Percentiles rank a stretch among this genome's conserved stretches.
Evolutionary conservation across 2,329 filamentous ascomycete genomes (phyloP).

Genomic region (Cadophora sp.): DNA sequence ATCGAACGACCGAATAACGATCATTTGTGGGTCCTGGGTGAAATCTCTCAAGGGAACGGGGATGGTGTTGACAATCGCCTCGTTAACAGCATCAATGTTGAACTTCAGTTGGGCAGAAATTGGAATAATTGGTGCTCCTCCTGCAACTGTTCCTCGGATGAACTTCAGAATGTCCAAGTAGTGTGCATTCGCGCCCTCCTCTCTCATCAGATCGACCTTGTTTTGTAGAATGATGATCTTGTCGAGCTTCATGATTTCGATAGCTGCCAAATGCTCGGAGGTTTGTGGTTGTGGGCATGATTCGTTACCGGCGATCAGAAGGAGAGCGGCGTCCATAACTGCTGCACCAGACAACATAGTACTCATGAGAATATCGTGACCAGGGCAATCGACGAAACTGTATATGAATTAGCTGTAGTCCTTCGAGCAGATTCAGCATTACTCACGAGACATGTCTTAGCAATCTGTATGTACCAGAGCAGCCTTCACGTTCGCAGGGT

Average conservation of each 20-base stretch:
- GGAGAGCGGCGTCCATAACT: constrained; percentile 97
- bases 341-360: constrained; percentile 99
- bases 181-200: constrained; percentile 91
- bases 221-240: constrained; percentile 99
- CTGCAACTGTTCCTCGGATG: constrained; percentile 95
- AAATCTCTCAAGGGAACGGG: constrained; percentile 93
- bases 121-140: constrained; percentile 93
- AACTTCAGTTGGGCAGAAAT: constrained; percentile 98
- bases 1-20: constrained; percentile 98
- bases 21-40: constrained; percentile 93
- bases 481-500: constrained; percentile 92
- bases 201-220: constrained; percentile 98
- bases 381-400: constrained; percentile 97
- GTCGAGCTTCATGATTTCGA: constrained; percentile 99
- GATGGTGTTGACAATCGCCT: constrained; percentile 94
- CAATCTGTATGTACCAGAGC: constrained; percentile 84
- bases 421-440: constrained; percentile 3
- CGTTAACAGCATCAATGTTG: constrained; percentile 98
- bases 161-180: constrained; percentile 98
- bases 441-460: constrained; percentile 91
- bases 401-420: constrained; percentile 41
- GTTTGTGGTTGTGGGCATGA: constrained; percentile 98
- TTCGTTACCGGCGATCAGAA: constrained; percentile 98
- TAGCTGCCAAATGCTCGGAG: constrained; percentile 96
- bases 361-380: constrained; percentile 99